Conservation (phyloP, 352 stramenopile species). For the Chrysophaeum taylorii region DNA sequence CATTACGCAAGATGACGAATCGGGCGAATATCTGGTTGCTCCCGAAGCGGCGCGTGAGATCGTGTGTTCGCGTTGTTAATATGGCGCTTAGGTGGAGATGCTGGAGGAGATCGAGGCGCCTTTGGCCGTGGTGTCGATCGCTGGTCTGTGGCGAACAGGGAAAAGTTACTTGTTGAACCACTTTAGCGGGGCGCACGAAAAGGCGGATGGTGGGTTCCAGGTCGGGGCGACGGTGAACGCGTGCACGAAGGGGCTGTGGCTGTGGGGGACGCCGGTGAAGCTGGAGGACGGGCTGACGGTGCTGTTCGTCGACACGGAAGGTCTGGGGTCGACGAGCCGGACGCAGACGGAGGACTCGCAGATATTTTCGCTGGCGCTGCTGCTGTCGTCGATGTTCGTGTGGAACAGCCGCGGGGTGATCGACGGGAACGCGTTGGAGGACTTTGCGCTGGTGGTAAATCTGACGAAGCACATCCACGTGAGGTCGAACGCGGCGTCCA, state of each 20-base stretch:
- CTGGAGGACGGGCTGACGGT: conserved; percentile 19
- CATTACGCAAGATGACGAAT: conserved; percentile 15
- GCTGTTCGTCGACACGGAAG: conserved; percentile 73
- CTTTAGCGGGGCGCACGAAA: conserved; percentile 32
- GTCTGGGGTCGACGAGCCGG: conserved; percentile 61
- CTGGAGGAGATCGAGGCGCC: conserved; percentile 59
- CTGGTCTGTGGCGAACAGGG: conserved; percentile 69
- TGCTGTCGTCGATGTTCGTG: conserved; percentile 69
- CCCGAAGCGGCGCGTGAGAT: conserved; percentile 59
- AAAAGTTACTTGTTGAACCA: conserved; percentile 77
- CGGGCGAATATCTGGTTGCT: conserved; percentile 41
- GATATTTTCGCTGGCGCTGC: conserved; percentile 70
- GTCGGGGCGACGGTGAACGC: conserved; percentile 69
- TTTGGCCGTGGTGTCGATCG: conserved; percentile 67
- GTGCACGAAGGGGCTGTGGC: conserved; percentile 79
- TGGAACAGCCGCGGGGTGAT: conserved; percentile 79
- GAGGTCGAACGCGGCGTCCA: conserved; percentile 36
- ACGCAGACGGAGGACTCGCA: conserved; percentile 72
- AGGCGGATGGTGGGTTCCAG: conserved; percentile 47
- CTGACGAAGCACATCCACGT: conserved; percentile 70
- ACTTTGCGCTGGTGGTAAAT: conserved; percentile 75
- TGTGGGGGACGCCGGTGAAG: conserved; percentile 55
- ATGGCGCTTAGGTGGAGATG: no score
- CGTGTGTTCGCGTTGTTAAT: no score
- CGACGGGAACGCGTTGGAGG: conserved; percentile 69